phyloP scores from a whole-genome alignment of 768 basidiomycete genomes.

The Tubosaeta sp. region DNA sequence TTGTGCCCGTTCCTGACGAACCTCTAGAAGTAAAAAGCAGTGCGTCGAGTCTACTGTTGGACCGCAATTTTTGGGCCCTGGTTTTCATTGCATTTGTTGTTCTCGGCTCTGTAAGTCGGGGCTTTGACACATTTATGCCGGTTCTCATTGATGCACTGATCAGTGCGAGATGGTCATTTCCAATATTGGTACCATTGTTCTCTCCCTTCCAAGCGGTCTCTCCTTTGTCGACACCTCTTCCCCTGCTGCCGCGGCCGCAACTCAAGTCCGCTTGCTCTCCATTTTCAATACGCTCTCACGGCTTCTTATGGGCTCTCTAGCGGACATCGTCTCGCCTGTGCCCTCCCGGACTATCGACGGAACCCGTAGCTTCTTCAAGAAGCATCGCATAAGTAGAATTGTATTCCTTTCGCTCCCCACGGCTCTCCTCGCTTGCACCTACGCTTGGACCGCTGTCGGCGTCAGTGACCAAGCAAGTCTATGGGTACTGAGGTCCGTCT shows the following conservation, averaged over 20 bases:
- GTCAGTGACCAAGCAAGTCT: conserved; percentile 47
- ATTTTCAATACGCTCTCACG: conserved; percentile 69
- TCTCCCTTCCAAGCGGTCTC: conserved; percentile 48
- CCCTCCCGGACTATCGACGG: conserved; percentile 34
- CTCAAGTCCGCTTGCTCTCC: conserved; percentile 69
- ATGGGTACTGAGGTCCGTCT: conserved; percentile 66
- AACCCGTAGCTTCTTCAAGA: conserved; percentile 34
- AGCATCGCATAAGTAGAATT: conserved; percentile 57
- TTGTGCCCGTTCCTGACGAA: conserved; percentile 26
- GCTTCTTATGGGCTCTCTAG: conserved; percentile 61
- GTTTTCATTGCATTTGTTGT: conserved; percentile 44
- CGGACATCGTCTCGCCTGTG: conserved; percentile 68
- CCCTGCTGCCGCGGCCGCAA: conserved; percentile 41
- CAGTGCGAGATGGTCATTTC: conserved; percentile 82
- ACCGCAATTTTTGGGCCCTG: conserved; percentile 65
- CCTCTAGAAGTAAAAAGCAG: conserved; percentile 16
- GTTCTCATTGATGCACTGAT: not conserved
- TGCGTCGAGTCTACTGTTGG: conserved; percentile 44
- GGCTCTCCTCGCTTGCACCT: conserved; percentile 46
- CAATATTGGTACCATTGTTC: conserved; percentile 73
- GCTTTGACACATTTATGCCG: not conserved
- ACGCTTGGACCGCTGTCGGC: conserved; percentile 50
- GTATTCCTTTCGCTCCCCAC: conserved; percentile 53
- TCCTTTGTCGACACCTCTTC: conserved; percentile 16
- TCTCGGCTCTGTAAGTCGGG: conserved; percentile 63